Percentiles rank a stretch among this genome's conserved stretches.
Evolutionary conservation across 805 yeast species (phyloP).

Genomic region (Yarrowia keelungensis): DNA sequence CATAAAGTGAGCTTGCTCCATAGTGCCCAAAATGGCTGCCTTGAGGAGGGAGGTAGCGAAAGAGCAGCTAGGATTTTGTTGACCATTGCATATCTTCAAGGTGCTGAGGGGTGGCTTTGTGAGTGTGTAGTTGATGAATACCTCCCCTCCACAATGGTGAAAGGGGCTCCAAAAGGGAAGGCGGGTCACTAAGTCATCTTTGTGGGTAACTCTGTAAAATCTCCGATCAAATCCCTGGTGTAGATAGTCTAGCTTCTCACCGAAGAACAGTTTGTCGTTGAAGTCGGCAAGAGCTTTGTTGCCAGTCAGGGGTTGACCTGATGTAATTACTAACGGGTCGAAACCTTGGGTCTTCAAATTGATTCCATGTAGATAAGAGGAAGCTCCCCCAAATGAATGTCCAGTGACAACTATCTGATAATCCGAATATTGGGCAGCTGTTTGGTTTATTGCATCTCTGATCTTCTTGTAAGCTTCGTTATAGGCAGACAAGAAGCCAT

Average conservation of each 20-base stretch:
- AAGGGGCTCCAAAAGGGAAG: background rate
- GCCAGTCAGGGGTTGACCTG: background rate
- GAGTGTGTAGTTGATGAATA: background rate
- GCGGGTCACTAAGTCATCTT: background rate
- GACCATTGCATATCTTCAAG: too few relatives aligned
- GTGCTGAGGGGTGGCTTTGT: background rate
- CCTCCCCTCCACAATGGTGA: background rate
- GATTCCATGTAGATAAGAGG: background rate
- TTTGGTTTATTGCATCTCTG: background rate
- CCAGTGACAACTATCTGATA: background rate
- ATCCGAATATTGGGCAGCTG: background rate
- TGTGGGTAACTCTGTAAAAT: constrained; percentile 1
- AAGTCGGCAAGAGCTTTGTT: background rate
- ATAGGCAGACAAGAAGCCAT: background rate
- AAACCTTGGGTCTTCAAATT: background rate
- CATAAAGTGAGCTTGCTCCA: background rate
- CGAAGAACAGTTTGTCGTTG: constrained; percentile 2
- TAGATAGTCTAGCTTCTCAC: background rate
- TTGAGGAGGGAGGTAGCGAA: background rate
- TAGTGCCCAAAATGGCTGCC: background rate
- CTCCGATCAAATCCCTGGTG: background rate
- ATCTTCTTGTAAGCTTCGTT: background rate
- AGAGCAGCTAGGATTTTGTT: background rate
- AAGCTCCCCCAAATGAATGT: background rate
- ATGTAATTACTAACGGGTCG: background rate